Conservation (phyloP, 2,329 filamentous ascomycete species). For the Waltergamsia citrina region DNA sequence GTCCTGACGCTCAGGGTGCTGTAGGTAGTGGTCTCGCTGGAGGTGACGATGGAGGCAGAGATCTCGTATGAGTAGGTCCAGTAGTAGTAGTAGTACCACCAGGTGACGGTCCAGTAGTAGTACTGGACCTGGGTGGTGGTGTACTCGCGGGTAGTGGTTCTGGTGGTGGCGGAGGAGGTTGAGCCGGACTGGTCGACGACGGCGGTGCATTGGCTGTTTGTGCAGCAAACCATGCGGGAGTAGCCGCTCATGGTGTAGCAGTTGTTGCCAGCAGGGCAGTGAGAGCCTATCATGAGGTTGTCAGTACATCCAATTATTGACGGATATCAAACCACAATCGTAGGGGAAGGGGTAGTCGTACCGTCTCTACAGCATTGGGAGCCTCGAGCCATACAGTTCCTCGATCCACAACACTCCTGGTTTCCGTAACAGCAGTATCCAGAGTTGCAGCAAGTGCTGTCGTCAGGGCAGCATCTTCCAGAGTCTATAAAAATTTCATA, state of each 20-base stretch:
- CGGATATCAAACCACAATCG: too few species aligned
- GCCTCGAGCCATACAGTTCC: constrained; percentile 11
- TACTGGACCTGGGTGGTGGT: constrained; percentile 6
- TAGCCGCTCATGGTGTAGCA: constrained; percentile 6
- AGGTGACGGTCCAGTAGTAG: constrained; percentile 14
- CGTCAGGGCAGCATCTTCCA: constrained; percentile 10
- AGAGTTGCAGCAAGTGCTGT: constrained; percentile 10
- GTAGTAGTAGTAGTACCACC: constrained; percentile 14
- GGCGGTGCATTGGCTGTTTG: constrained; percentile 12
- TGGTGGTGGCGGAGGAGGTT: constrained; percentile 9
- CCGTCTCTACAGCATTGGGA: constrained; percentile 12
- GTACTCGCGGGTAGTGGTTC: constrained; percentile 8
- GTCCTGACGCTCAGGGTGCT: constrained; percentile 10
- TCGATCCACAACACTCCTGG: constrained; percentile 10
- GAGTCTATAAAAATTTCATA: constrained; percentile 2
- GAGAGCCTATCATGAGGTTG: too few species aligned
- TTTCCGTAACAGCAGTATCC: constrained; percentile 13
- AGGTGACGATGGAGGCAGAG: constrained; percentile 12
- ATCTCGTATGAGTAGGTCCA: constrained; percentile 11
- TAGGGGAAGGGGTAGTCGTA: too few species aligned
- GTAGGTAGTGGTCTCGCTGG: constrained; percentile 5
- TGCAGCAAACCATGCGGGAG: constrained; percentile 10
- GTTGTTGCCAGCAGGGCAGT: constrained; percentile 11
- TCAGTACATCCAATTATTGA: too few species aligned
- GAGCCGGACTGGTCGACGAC: constrained; percentile 9